Percentiles rank a stretch among this genome's conserved stretches.
Conservation (phyloP, 2,329 filamentous ascomycete species). For the Diaporthe longicolla region DNA sequence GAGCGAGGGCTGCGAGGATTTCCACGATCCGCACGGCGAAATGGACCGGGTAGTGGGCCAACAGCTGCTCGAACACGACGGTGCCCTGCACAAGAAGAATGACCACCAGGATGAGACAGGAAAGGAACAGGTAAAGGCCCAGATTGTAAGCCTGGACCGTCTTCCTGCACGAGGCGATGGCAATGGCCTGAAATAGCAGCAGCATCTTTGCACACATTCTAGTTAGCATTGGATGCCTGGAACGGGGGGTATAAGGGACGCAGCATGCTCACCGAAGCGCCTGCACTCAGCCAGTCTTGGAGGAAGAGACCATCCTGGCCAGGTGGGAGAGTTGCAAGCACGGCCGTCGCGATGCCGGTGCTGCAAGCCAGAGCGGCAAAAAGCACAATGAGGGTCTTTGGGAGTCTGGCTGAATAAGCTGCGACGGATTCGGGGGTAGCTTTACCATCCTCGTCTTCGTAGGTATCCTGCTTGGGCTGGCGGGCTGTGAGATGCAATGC, state of each 20-base stretch:
- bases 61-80: conserved; percentile 52
- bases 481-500: conserved; percentile 48
- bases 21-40: conserved; percentile 65
- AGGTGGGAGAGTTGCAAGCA: conserved; percentile 62
- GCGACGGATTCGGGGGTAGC: conserved; percentile 74
- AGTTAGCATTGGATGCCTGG: conserved; percentile 39
- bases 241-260: neutral
- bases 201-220: conserved; percentile 56
- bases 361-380: conserved; percentile 68
- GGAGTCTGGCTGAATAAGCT: conserved; percentile 72
- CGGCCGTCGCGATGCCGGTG: conserved; percentile 68
- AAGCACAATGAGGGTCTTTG: conserved; percentile 68
- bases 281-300: conserved; percentile 72
- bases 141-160: conserved; percentile 67
- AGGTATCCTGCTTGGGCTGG: conserved; percentile 60
- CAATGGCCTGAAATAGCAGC: conserved; percentile 66
- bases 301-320: conserved; percentile 58
- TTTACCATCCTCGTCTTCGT: conserved; percentile 78
- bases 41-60: conserved; percentile 52
- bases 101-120: conserved; percentile 59
- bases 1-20: conserved; percentile 58
- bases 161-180: conserved; percentile 63
- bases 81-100: conserved; percentile 62
- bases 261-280: conserved; percentile 71
- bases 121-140: conserved; percentile 66